These are phyloP conservation scores for Phytophthora pini DNA, from an alignment of 352 stramenopile genomes.

Conservation along the genomic window DNA sequence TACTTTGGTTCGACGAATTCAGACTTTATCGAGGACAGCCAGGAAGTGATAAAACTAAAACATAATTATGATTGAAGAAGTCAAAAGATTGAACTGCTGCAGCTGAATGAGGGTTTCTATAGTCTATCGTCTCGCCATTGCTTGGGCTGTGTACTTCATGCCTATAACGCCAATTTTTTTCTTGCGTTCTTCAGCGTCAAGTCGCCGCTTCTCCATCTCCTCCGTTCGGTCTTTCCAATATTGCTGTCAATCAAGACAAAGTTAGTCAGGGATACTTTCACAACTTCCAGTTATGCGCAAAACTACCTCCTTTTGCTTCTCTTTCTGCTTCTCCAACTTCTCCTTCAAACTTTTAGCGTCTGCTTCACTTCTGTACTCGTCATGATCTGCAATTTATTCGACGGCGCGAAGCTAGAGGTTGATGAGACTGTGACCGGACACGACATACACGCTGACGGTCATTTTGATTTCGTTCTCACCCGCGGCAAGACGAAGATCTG, in stretches of 20 bases:
- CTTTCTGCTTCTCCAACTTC: conserved; percentile 61
- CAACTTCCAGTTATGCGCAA: background rate
- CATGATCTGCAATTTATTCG: too few species aligned
- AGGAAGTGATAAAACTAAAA: conserved; percentile 5
- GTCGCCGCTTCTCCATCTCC: conserved; percentile 63
- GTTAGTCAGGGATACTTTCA: conserved; percentile 1
- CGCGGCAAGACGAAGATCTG: too few species aligned
- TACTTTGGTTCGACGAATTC: too few species aligned
- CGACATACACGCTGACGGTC: too few species aligned
- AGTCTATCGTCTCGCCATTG: conserved; percentile 45
- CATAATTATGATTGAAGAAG: conserved; percentile 19
- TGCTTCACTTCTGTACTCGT: conserved; percentile 11
- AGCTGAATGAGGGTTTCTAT: background rate
- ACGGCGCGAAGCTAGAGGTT: too few species aligned
- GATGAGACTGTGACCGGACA: too few species aligned
- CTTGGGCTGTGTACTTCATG: conserved; percentile 77
- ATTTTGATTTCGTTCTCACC: too few species aligned
- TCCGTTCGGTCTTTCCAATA: conserved; percentile 77
- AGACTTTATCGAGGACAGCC: background rate
- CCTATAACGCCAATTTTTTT: conserved; percentile 72
- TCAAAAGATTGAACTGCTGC: background rate
- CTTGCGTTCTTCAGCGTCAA: conserved; percentile 77
- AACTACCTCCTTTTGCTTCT: conserved; percentile 67
- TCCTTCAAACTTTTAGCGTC: conserved; percentile 53
- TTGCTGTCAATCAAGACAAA: conserved; percentile 32